phyloP scores from a whole-genome alignment of 345 rosid species.

The Citrus hindsii region DNA sequence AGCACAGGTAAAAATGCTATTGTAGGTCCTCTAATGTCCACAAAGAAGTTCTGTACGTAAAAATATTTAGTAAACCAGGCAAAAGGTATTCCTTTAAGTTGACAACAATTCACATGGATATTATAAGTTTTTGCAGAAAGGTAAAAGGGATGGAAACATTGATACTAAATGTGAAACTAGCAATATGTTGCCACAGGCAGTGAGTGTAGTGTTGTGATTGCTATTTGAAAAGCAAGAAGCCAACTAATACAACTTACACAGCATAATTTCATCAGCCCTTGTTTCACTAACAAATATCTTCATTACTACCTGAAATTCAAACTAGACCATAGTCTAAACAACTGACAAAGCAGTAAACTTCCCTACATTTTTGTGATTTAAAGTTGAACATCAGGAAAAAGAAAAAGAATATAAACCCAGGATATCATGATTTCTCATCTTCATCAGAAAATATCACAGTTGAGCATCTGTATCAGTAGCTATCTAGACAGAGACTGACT shows the following conservation, averaged over 20 bases:
- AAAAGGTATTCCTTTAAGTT: background rate
- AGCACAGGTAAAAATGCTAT: slow-evolving; percentile 72
- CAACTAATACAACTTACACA: background rate
- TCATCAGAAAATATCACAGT: background rate
- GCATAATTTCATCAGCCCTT: background rate
- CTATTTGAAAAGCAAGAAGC: background rate
- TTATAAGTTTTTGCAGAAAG: background rate
- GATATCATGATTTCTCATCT: background rate
- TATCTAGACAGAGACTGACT: background rate
- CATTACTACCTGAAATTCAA: background rate
- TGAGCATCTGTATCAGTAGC: background rate
- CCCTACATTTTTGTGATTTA: background rate
- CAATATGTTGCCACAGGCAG: background rate
- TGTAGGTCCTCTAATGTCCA: slow-evolving; percentile 78
- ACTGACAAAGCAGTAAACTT: background rate
- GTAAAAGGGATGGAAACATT: background rate
- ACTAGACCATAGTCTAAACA: background rate
- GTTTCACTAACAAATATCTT: background rate
- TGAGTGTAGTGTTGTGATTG: background rate
- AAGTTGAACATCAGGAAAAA: background rate
- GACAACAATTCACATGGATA: background rate
- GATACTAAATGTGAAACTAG: background rate
- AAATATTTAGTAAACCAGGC: background rate
- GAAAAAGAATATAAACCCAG: background rate
- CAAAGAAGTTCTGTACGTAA: slow-evolving; percentile 52